A percentile compares a stretch with the other conserved stretches of the same genome.
These are phyloP conservation scores for Metschnikowia reukaufii DNA, from an alignment of 805 yeast species.

Conservation along the genomic window DNA sequence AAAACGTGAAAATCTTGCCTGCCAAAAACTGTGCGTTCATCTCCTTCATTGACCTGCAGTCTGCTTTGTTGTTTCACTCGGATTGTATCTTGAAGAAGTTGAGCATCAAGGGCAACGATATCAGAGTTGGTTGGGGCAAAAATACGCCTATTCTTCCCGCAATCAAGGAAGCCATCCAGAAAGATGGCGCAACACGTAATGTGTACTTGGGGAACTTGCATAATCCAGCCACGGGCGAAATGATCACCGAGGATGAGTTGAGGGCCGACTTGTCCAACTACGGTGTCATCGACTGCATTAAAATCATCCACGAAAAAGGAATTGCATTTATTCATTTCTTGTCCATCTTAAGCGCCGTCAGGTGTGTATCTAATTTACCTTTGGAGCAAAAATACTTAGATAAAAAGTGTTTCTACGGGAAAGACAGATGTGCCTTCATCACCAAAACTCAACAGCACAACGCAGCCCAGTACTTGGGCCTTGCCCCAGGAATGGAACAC, in stretches of 20 bases:
- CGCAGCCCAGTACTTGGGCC: slow-evolving; percentile 91
- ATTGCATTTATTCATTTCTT: slow-evolving; percentile 90
- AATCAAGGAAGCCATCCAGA: slow-evolving; percentile 71
- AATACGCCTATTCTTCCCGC: slow-evolving; percentile 71
- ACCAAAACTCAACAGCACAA: slow-evolving; percentile 95
- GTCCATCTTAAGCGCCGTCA: slow-evolving; percentile 80
- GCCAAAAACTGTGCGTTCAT: slow-evolving; percentile 87
- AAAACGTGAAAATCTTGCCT: slow-evolving; percentile 74
- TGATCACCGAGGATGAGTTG: slow-evolving; percentile 62
- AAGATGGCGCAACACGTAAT: slow-evolving; percentile 91
- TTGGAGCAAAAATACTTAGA: slow-evolving; percentile 65
- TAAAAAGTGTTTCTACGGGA: slow-evolving; percentile 85
- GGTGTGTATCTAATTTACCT: slow-evolving; percentile 76
- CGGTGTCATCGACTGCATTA: slow-evolving; percentile 85
- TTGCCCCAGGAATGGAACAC: slow-evolving; percentile 86
- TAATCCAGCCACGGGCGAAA: slow-evolving; percentile 49
- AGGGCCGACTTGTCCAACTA: slow-evolving; percentile 63
- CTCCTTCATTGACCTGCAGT: slow-evolving; percentile 83
- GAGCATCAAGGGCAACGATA: slow-evolving; percentile 75
- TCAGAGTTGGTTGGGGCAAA: slow-evolving; percentile 93
- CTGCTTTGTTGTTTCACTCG: slow-evolving; percentile 88
- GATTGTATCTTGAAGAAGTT: slow-evolving; percentile 86
- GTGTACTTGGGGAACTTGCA: slow-evolving; percentile 84
- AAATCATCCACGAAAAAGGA: slow-evolving; percentile 75
- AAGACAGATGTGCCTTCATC: slow-evolving; percentile 91